Base-by-base conservation (phyloP, 2,329 filamentous ascomycete species). In the Fusarium marasasianum region DNA sequence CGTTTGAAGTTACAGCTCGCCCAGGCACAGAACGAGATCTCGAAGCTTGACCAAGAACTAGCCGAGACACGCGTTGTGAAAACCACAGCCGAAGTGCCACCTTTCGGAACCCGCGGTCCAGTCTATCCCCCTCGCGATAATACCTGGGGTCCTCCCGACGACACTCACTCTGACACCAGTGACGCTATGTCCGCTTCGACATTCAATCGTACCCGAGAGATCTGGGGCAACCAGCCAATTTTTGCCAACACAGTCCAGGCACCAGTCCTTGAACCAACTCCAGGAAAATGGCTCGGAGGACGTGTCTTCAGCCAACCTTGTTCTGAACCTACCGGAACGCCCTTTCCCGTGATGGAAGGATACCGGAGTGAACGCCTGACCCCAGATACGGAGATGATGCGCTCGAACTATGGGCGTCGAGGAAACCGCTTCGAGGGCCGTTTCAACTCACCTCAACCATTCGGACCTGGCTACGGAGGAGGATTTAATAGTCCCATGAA, bases 1-100 rank as follows among this genome's bases (percentile, higher is more conserved):
- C 90, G 89, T 58, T 85, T 95, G 65, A 93, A 93, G 84, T 83
- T 91, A 59, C 90, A 95, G 82, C 88, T 96, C 58, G 91, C 91
- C 48, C 87, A 91, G 70, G 92, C 93, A 41, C 90, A 93, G 69
- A 91, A 87, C 79, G 89, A 91, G 78, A 93, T 95, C 78, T 89
- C 87, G 51, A 91, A 89, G 64, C 90, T 95, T 79, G 92, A 93
- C 66, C 88, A 93, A 61, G 91, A 94, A 83, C 86, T 94, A 69
- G 87, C 90, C 44, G 90, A 93, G 72, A 90, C 87, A 31, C 90
- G 90, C 37, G 87, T 90, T 63, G 85, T 85, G 40, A 90, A 89
- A 76, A 85, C 89, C 60, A 92, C 90, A 5, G 65, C 76, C 6
- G 79, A 83, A 3, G 26, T 64, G 7, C 63, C 76, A 29, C 47